Conservation (phyloP, 2,329 filamentous ascomycete species). For the Alternaria arbusti region DNA sequence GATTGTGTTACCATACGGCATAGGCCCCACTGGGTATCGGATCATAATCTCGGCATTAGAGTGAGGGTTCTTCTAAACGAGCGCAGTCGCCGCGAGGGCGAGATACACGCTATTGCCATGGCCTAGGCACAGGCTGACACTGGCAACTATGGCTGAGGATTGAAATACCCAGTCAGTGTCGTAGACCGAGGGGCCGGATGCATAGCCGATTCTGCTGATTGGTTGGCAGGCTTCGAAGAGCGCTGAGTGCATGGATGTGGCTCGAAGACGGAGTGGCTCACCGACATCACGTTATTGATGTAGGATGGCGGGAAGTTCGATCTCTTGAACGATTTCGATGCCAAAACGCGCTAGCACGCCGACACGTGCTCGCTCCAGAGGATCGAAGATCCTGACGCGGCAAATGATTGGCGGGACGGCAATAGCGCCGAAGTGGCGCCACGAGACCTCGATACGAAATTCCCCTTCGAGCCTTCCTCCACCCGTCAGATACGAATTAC, state of each 20-base stretch:
- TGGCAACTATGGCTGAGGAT: not conserved
- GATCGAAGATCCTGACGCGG: not conserved
- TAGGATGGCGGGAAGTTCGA: not conserved
- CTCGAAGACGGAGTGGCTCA: not conserved
- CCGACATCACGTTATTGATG: not conserved
- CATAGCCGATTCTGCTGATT: not conserved
- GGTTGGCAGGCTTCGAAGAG: not conserved
- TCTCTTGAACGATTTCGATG: not conserved
- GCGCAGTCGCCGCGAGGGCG: not conserved
- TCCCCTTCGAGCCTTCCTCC: not conserved
- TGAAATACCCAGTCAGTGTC: not conserved
- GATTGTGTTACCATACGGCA: not conserved
- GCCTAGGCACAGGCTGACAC: not conserved
- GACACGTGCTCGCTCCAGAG: not conserved
- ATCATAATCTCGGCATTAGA: not conserved
- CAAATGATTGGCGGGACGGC: not conserved
- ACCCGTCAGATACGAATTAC: not conserved
- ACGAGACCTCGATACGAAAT: slow-evolving; percentile 4
- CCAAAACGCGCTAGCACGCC: not conserved
- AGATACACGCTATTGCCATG: not conserved
- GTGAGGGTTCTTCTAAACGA: not conserved
- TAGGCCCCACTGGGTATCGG: not conserved
- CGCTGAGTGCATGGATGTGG: not conserved
- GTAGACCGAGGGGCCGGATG: not conserved
- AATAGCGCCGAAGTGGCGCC: not conserved